Percentiles rank a stretch among this genome's conserved stretches.
Conservation (phyloP, 495 filamentous ascomycete species). For the Extremus antarcticus region DNA sequence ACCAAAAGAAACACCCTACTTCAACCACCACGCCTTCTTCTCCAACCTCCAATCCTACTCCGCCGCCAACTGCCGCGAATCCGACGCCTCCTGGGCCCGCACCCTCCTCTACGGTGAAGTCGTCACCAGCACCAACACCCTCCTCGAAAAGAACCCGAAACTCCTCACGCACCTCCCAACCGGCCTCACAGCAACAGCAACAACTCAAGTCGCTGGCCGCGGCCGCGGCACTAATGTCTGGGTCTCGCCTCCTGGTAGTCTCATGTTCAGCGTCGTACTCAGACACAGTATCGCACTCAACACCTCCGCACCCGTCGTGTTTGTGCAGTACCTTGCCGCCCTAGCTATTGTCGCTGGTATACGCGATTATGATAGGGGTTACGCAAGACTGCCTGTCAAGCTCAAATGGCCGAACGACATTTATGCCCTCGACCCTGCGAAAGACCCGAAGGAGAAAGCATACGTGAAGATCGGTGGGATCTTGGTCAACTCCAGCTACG, state of each 20-base stretch:
- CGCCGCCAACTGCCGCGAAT: conserved; percentile 37
- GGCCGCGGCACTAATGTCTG: conserved; percentile 89
- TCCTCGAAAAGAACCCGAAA: conserved; percentile 87
- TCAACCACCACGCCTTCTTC: conserved; percentile 76
- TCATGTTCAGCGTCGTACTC: conserved; percentile 80
- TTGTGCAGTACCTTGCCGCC: conserved; percentile 86
- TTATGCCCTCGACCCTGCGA: conserved; percentile 59
- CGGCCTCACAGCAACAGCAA: conserved; percentile 85
- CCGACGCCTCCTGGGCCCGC: conserved; percentile 59
- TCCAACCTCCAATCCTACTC: conserved; percentile 59
- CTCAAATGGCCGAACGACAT: conserved; percentile 99
- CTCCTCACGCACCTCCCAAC: conserved; percentile 65
- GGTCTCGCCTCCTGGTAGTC: conserved; percentile 77
- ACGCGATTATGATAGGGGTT: conserved; percentile 65
- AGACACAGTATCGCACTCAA: conserved; percentile 65
- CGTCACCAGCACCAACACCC: conserved; percentile 84
- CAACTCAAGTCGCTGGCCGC: conserved; percentile 79
- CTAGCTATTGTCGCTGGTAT: conserved; percentile 84
- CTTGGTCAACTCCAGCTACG: conserved; percentile 79
- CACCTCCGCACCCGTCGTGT: conserved; percentile 70
- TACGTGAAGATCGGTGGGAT: conserved; percentile 94
- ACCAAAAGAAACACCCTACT: conserved; percentile 70
- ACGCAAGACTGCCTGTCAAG: conserved; percentile 64
- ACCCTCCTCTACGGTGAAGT: conserved; percentile 81
- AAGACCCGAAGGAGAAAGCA: conserved; percentile 23